Evolutionary conservation across 1,284 basidiomycete species (phyloP).

Genomic region (Microbotryum saponariae): DNA sequence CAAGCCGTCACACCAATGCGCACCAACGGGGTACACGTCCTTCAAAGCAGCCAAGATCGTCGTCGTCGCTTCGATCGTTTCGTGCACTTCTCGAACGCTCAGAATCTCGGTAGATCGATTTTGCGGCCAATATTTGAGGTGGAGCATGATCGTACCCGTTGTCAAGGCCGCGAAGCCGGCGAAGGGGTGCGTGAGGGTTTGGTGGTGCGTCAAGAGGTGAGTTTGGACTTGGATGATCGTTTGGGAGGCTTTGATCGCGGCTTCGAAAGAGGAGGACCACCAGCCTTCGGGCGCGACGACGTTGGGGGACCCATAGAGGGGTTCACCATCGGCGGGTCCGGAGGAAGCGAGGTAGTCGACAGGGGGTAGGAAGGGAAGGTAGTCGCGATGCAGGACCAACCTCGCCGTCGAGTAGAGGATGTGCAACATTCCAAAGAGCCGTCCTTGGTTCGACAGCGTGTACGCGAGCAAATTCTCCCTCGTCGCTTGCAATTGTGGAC

Average conservation of each 20-base stretch:
- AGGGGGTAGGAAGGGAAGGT: conserved; percentile 33
- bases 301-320: conserved; percentile 17
- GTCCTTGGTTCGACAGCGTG: conserved; percentile 18
- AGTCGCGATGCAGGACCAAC: conserved; percentile 33
- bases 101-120: not conserved
- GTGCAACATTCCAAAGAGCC: conserved; percentile 30
- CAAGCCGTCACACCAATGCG: conserved; percentile 28
- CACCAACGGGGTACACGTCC: conserved; percentile 27
- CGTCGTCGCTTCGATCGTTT: not conserved
- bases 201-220: conserved; percentile 21
- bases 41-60: conserved; percentile 18
- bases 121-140: conserved; percentile 30
- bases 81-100: no score
- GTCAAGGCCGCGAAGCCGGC: conserved; percentile 29
- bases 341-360: conserved; percentile 8
- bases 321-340: conserved; percentile 33
- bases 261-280: conserved; percentile 25
- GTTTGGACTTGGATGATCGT: conserved; percentile 2
- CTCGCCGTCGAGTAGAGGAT: conserved; percentile 22
- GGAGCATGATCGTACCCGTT: conserved; percentile 27
- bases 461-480: conserved; percentile 28
- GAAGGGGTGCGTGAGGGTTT: conserved; percentile 30
- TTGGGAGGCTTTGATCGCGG: conserved; percentile 3
- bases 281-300: conserved; percentile 11
- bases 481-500: no score